phyloP scores from a whole-genome alignment of 73 alveolate genomes.

The Paramecium sonneborni region DNA sequence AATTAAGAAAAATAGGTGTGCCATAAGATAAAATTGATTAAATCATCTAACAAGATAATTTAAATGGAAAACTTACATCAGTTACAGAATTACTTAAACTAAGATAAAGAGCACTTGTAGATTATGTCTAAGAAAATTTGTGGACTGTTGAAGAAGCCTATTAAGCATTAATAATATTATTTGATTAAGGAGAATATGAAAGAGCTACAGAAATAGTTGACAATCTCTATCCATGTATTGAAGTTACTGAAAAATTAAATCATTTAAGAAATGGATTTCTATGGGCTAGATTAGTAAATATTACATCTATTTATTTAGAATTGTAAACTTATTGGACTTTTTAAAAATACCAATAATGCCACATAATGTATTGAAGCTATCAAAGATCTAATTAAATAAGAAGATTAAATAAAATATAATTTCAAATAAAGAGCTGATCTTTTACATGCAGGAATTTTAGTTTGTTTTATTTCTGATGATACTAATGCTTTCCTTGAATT shows the following conservation, averaged over 20 bases:
- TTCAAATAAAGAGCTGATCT: conserved; percentile 25
- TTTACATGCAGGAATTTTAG: neutral
- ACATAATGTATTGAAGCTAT: neutral
- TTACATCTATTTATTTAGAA: neutral
- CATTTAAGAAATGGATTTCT: neutral
- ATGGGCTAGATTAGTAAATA: conserved; percentile 38
- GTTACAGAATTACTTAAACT: neutral
- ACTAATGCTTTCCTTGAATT: neutral
- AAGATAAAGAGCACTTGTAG: neutral
- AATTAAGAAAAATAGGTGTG: neutral
- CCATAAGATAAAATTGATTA: neutral
- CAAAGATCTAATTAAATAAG: neutral
- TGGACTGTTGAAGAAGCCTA: conserved; percentile 40
- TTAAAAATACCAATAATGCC: neutral
- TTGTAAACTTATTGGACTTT: neutral
- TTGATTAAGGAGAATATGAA: conserved; percentile 51
- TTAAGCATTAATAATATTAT: conserved; percentile 15
- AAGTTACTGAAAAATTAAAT: neutral
- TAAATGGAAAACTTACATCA: neutral
- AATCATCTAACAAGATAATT: neutral
- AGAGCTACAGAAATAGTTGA: neutral
- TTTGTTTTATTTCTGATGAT: neutral
- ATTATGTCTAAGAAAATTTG: conserved; percentile 20
- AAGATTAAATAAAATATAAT: conserved; percentile 11
- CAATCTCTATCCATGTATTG: neutral